phyloP scores from a whole-genome alignment of 495 filamentous ascomycete species.

The Lasiosphaeria ovina region DNA sequence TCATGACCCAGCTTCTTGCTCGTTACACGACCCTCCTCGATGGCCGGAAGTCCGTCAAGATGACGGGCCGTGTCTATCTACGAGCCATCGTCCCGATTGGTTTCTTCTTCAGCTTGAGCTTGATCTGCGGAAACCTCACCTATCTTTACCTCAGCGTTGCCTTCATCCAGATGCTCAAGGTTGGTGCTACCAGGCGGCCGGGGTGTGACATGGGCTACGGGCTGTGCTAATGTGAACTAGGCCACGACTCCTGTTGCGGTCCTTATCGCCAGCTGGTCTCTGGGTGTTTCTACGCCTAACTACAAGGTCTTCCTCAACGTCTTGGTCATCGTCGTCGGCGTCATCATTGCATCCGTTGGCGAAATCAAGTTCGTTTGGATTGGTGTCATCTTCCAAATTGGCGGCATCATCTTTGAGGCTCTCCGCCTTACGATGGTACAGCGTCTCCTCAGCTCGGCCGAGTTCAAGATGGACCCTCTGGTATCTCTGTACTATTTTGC shows the following conservation, averaged over 20 bases:
- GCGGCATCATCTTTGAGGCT: slow-evolving; percentile 84
- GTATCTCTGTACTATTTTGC: slow-evolving; percentile 97
- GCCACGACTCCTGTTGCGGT: slow-evolving; percentile 90
- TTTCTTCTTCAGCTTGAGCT: slow-evolving; percentile 85
- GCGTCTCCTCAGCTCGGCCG: slow-evolving; percentile 78
- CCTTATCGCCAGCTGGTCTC: slow-evolving; percentile 77
- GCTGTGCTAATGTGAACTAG: slow-evolving; percentile 37
- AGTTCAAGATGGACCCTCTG: slow-evolving; percentile 97
- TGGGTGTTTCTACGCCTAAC: slow-evolving; percentile 75
- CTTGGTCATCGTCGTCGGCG: slow-evolving; percentile 83
- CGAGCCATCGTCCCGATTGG: slow-evolving; percentile 92
- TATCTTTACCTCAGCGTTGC: slow-evolving; percentile 90
- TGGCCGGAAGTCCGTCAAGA: slow-evolving; percentile 85
- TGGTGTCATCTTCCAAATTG: slow-evolving; percentile 83
- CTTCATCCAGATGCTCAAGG: slow-evolving; percentile 99
- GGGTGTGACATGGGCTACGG: slow-evolving; percentile 22
- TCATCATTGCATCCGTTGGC: slow-evolving; percentile 84
- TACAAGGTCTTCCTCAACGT: slow-evolving; percentile 81
- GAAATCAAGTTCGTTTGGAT: slow-evolving; percentile 88
- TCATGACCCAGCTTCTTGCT: slow-evolving; percentile 88
- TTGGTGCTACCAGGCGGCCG: slow-evolving; percentile 31
- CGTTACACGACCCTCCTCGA: slow-evolving; percentile 82
- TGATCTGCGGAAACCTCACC: slow-evolving; percentile 92
- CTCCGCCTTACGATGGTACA: slow-evolving; percentile 90
- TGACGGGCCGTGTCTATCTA: slow-evolving; percentile 88